Evolutionary conservation across 139 green algal genomes (phyloP).

Genomic region (Dunaliella primolecta): DNA sequence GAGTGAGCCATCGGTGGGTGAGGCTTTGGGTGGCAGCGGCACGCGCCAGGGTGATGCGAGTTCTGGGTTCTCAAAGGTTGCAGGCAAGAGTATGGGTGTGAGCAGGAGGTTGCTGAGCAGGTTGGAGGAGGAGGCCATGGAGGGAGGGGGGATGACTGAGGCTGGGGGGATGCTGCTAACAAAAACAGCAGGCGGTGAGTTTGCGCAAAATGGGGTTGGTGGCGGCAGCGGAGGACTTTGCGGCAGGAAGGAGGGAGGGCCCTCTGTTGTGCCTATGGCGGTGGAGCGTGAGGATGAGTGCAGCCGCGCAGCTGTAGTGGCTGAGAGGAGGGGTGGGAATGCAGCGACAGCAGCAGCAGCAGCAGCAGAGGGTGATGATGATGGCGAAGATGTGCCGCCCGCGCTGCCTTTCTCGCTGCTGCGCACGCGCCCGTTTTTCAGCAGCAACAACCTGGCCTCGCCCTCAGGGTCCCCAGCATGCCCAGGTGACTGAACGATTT

Average conservation of each 20-base stretch:
- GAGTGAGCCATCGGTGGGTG: not conserved
- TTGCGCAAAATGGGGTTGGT: not conserved
- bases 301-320: too few relatives aligned
- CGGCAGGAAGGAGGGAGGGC: not conserved
- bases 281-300: too few relatives aligned
- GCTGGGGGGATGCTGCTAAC: too few relatives aligned
- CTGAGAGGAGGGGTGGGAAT: too few relatives aligned
- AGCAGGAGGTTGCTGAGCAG: not conserved
- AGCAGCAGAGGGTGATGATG: not conserved
- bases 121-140: not conserved
- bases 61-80: too few relatives aligned
- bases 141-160: not conserved
- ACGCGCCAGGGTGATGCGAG: not conserved
- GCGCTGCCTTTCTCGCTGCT: not conserved
- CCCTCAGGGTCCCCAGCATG: too few relatives aligned
- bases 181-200: not conserved
- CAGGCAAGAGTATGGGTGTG: too few relatives aligned
- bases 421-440: not conserved
- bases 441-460: too few relatives aligned
- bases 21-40: not conserved
- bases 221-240: not conserved
- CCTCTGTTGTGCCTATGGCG: not conserved
- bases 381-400: not conserved
- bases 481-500: too few relatives aligned
- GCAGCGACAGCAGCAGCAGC: too few relatives aligned